Conservation (phyloP, 1,284 basidiomycete genomes). For the Moniliophthora roreri region DNA sequence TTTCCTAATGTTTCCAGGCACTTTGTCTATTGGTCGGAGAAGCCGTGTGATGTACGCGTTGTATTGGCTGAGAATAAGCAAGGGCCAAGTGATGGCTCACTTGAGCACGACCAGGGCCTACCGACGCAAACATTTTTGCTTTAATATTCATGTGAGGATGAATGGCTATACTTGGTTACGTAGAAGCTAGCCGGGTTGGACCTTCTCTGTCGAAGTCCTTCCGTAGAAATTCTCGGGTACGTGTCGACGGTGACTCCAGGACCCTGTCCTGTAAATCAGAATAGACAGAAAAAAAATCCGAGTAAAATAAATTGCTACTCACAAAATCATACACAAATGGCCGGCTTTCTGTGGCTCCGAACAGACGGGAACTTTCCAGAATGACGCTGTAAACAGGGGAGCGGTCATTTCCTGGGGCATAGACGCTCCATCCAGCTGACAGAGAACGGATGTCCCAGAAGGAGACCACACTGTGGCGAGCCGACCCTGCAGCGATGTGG, state of each 20-base stretch:
- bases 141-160: constrained; percentile 1
- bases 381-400: constrained; percentile 73
- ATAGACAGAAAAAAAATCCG: constrained; percentile 2
- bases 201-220: constrained; percentile 45
- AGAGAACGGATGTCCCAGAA: constrained; percentile 75
- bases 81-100: too few relatives aligned
- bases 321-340: constrained; percentile 78
- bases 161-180: constrained; percentile 49
- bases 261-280: constrained; percentile 32
- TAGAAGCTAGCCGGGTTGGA: constrained; percentile 44
- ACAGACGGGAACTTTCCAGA: constrained; percentile 71
- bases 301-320: constrained; percentile 20
- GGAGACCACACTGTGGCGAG: constrained; percentile 70
- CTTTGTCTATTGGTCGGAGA: neutral
- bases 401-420: constrained; percentile 71
- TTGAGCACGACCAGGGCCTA: neutral
- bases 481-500: constrained; percentile 70
- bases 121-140: neutral
- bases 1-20: neutral
- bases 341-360: constrained; percentile 70
- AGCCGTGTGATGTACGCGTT: too few relatives aligned
- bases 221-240: constrained; percentile 50
- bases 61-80: too few relatives aligned
- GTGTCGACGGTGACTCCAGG: constrained; percentile 54
- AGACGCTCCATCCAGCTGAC: constrained; percentile 65